A percentile compares a stretch with the other conserved stretches of the same genome.
These are phyloP conservation scores for Mucor saturninus DNA, from an alignment of 371 early-diverging fungal genomes.

Conservation along the genomic window DNA sequence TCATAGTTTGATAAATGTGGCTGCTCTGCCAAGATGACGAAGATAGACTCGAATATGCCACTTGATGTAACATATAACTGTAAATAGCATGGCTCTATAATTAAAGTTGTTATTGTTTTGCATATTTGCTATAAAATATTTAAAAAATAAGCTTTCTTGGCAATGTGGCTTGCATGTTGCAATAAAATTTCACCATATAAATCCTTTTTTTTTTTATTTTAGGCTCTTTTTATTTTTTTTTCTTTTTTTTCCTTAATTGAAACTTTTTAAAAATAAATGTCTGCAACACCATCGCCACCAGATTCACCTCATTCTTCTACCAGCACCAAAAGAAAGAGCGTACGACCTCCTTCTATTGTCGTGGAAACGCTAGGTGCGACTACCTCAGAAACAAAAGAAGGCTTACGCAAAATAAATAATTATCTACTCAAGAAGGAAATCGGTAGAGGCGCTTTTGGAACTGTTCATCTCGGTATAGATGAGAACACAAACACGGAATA, in stretches of 20 bases:
- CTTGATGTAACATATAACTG: too few relatives aligned
- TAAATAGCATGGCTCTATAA: too few relatives aligned
- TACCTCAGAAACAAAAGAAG: conserved; percentile 70
- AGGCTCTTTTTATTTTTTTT: conserved; percentile 2
- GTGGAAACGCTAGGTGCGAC: conserved; percentile 77
- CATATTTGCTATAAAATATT: not conserved
- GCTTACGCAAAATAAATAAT: conserved; percentile 76
- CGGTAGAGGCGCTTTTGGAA: conserved; percentile 91
- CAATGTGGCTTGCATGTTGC: conserved; percentile 8
- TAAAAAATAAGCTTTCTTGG: not conserved
- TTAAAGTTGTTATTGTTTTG: too few relatives aligned
- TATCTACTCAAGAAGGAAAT: conserved; percentile 77
- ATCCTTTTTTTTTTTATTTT: not conserved
- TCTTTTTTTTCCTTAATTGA: conserved; percentile 4
- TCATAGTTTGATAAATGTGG: too few relatives aligned
- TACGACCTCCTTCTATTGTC: conserved; percentile 51
- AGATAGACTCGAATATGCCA: too few relatives aligned
- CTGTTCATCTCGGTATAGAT: conserved; percentile 81
- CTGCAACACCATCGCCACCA: conserved; percentile 11
- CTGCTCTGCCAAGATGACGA: too few relatives aligned
- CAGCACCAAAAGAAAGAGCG: conserved; percentile 14
- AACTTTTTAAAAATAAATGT: conserved; percentile 4
- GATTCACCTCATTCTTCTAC: conserved; percentile 11
- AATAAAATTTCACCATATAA: conserved; percentile 1
- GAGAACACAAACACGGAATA: conserved; percentile 55